Base-by-base conservation (phyloP, 495 filamentous ascomycete genomes). In the Talaromyces thailandensis region DNA sequence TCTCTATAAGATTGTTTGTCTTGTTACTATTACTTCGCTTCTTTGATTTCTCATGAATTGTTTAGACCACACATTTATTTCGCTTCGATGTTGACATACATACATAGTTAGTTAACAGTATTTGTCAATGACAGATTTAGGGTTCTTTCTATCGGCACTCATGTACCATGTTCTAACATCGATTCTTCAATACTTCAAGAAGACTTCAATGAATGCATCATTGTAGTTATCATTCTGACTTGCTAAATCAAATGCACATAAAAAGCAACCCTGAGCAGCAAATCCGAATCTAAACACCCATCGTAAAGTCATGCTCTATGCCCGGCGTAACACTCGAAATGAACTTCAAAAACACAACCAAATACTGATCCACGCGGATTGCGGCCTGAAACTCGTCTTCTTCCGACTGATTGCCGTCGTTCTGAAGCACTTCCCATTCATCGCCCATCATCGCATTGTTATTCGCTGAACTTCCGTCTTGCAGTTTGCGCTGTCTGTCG, bases 261-360 rank as follows among this genome's bases (percentile, higher is more conserved):
- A 21, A 48, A 9, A 40, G 14, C 14, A 16, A 48, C 43, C 1
- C 43, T 5, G 9, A 45, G 5, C 40, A 48, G 43, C n/a, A 21
- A 7, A 4, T 0, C 1, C 6, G 5, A 40, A 29, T 35, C 24
- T 48, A 59, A 29, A 98, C 86, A 2, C 93, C 91, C 93, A 98
- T 98, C 1, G 94, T 98, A 72, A 95, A 97, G 72, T 98, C 94
- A 71, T 98, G 90, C 77, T 98, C 94, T 71, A 98, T 97, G 14
- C 92, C 92, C 7, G 94, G 94, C 24, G 93, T 97, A 26, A 98
- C 93, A 63, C 89, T 93, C 12, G 94, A 92, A 82, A 98, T 95
- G 73, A 98, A 98, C 78, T 98, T 98, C 65, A 98, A 77, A 72
- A 98, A 98, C 2, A 98, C 95, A 25, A 98, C 91, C 64, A 98